These are phyloP conservation scores for Suillus placidus DNA, from an alignment of 768 basidiomycete genomes.

Conservation along the genomic window DNA sequence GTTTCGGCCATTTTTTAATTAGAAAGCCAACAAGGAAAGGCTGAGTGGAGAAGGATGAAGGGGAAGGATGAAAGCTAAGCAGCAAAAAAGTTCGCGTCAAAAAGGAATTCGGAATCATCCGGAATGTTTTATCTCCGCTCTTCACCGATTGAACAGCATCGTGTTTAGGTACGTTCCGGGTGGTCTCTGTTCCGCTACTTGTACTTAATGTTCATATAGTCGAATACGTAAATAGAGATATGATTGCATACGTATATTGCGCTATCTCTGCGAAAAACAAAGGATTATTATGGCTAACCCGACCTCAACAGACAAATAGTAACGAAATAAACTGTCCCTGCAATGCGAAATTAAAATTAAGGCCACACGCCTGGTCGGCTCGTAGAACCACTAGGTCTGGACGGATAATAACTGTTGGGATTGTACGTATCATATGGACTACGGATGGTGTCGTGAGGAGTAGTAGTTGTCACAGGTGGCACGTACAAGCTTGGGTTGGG, in stretches of 20 bases:
- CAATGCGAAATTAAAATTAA: conserved; percentile 22
- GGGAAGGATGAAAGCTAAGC: conserved; percentile 46
- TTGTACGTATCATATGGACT: conserved; percentile 28
- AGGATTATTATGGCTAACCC: conserved; percentile 16
- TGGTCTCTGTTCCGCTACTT: conserved; percentile 6
- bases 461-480: conserved; percentile 6
- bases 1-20: conserved; percentile 72
- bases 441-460: conserved; percentile 25
- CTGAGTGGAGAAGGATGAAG: conserved; percentile 53
- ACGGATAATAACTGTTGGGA: conserved; percentile 22
- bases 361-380: conserved; percentile 32
- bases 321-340: conserved; percentile 4
- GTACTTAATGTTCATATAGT: neutral
- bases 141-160: conserved; percentile 19
- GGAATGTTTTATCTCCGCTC: conserved; percentile 36
- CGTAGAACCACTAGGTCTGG: conserved; percentile 24
- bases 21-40: conserved; percentile 41
- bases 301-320: conserved; percentile 16
- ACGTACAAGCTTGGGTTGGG: conserved; percentile 21
- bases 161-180: conserved; percentile 13
- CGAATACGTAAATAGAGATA: neutral
- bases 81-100: conserved; percentile 53
- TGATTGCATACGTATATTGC: conserved; percentile 4
- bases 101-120: conserved; percentile 36
- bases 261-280: conserved; percentile 5